Percentiles rank a stretch among this genome's conserved stretches.
These are phyloP conservation scores for Vaccinium corymbosum DNA, from an alignment of 148 eudicot genomes.

Conservation along the genomic window DNA sequence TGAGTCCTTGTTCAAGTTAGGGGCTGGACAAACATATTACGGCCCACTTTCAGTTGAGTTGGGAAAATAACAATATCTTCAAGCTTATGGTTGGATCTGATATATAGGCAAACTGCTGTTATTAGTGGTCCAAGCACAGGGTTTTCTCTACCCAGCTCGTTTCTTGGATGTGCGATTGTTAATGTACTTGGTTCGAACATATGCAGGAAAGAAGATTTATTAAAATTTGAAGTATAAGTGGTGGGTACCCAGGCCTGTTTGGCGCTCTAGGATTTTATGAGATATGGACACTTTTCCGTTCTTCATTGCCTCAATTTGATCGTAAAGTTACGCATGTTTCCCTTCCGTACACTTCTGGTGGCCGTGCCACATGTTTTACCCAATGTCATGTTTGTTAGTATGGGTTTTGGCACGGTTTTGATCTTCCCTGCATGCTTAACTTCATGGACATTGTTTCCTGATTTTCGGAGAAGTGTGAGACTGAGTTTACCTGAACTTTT, in stretches of 20 bases:
- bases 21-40: too few species aligned
- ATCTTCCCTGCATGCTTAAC: constrained; percentile 1
- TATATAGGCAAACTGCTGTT: background rate
- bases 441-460: background rate
- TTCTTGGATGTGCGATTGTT: background rate
- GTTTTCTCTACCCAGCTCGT: background rate
- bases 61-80: too few species aligned
- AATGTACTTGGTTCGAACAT: background rate
- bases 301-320: background rate
- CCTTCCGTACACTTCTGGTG: background rate
- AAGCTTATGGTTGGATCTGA: too few species aligned
- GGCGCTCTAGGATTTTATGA: background rate
- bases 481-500: background rate
- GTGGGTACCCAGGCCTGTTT: background rate
- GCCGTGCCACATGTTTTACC: background rate
- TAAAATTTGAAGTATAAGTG: background rate
- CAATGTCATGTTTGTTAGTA: background rate
- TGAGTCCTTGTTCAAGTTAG: too few species aligned
- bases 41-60: too few species aligned
- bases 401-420: background rate
- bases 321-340: background rate
- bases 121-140: background rate
- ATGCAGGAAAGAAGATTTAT: background rate
- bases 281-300: background rate
- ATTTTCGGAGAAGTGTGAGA: background rate